Evolutionary conservation across 2,329 filamentous ascomycete species (phyloP), one percentile per base, ranked within the genome.

Genomic region (Lasiodiplodia gonubiensis): DNA sequence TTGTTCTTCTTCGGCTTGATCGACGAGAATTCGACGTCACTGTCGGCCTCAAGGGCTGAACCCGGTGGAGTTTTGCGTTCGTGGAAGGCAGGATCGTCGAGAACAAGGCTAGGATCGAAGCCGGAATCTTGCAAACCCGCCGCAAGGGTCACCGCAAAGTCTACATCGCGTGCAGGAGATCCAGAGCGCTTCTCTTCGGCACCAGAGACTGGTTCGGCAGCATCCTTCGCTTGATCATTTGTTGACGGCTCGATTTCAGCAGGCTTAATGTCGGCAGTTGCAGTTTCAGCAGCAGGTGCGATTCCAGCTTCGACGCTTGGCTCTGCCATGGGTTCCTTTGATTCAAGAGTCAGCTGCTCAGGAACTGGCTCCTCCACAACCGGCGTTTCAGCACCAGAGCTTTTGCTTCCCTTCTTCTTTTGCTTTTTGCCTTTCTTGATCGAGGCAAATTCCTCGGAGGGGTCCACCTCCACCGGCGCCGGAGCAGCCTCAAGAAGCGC

Each of bases 81-180:
- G 12, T 75, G 67, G 67, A 77, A 79, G 0, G 68, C 64, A 23
- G 79, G 76, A 69, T 84, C 79, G 25, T 82, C 76, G 54, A 83
- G 75, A 7, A 83, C 81, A 37, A 82, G 73, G 57, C 80, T 74
- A 4, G 81, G 77, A 70, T 83, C 75, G 70, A 84, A 84, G 37
- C 82, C 82, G 30, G 80, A 82, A 61, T 81, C 78, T 67, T 80
- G 76, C 16, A 84, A 71, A 35, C 81, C 81, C 61, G 81, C 82
- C 25, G 82, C 81, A 8, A 84, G 72, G 4, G 81, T 80, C 4
- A 81, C 82, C 27, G 82, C 80, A 65, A 84, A 84, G 69, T 83
- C 82, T 42, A 82, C 77, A 57, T 83, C 80, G 10, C 73, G 72
- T 25, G 74, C 69, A 21, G 77, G 76, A 53, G 73, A 71, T 37